A percentile compares a stretch with the other conserved stretches of the same genome.
Evolutionary conservation across 2,329 filamentous ascomycete species (phyloP).

Genomic region (Diaporthe amygdali): DNA sequence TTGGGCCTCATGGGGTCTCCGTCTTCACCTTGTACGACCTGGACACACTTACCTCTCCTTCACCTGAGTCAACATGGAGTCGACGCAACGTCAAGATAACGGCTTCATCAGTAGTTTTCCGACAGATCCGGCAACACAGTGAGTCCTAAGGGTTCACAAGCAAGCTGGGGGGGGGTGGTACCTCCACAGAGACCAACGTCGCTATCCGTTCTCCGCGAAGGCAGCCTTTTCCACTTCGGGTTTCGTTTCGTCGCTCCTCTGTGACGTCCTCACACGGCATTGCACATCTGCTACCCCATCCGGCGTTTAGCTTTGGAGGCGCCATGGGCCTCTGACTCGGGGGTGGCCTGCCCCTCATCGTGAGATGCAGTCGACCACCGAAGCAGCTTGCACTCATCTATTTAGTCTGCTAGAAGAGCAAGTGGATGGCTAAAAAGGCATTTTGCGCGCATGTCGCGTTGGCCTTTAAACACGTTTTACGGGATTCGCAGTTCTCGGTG

Average conservation of each 20-base stretch:
- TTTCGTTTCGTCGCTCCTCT: slow-evolving; percentile 10
- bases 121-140: slow-evolving; percentile 7
- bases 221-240: background rate
- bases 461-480: background rate
- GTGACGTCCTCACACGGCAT: slow-evolving; percentile 14
- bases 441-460: slow-evolving; percentile 16
- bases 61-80: background rate
- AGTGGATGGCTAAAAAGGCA: background rate
- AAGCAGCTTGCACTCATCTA: background rate
- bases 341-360: background rate
- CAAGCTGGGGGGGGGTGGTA: background rate
- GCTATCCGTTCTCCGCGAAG: slow-evolving; percentile 12
- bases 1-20: background rate
- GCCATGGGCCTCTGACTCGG: slow-evolving; percentile 16
- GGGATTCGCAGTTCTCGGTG: background rate
- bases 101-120: slow-evolving; percentile 8
- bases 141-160: background rate
- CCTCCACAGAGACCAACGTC: slow-evolving; percentile 1
- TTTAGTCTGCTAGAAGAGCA: background rate
- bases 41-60: background rate
- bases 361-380: background rate
- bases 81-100: background rate
- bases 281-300: background rate
- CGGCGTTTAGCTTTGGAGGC: slow-evolving; percentile 12
- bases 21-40: slow-evolving; percentile 14